phyloP scores from a whole-genome alignment of 257 asterid genomes.

The Nicotiana undulata region DNA sequence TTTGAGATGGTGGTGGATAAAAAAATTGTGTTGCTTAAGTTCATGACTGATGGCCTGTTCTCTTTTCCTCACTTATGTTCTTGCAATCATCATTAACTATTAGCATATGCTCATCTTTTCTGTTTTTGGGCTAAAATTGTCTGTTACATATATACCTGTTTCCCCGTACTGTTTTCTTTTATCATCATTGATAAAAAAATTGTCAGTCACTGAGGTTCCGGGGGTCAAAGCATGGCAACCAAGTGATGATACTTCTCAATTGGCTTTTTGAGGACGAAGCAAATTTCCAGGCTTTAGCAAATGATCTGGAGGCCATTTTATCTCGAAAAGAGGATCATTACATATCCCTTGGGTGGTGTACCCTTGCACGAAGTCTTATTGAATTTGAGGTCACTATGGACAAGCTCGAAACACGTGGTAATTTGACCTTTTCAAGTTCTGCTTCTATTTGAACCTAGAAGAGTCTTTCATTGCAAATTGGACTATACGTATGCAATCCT shows the following conservation, averaged over 20 bases:
- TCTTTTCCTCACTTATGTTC: not conserved
- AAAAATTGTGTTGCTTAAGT: not conserved
- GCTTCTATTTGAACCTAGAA: not conserved
- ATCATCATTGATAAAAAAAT: constrained; percentile 2
- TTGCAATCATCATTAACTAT: not conserved
- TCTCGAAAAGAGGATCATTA: constrained; percentile 60
- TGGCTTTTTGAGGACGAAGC: constrained; percentile 79
- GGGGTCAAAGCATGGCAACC: constrained; percentile 45
- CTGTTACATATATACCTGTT: not conserved
- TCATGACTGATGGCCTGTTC: not conserved
- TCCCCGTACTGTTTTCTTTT: not conserved
- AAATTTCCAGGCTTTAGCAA: constrained; percentile 41
- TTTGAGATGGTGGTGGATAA: not conserved
- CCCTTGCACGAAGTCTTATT: constrained; percentile 58
- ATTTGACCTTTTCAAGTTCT: not conserved
- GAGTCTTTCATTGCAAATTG: not conserved
- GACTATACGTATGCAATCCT: not conserved
- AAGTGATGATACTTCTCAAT: constrained; percentile 59
- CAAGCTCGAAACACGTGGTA: constrained; percentile 51
- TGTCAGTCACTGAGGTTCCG: constrained; percentile 43
- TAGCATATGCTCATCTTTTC: not conserved
- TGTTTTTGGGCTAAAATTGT: constrained; percentile 1
- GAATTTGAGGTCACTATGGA: constrained; percentile 39
- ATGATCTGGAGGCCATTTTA: constrained; percentile 39
- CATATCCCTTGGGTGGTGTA: constrained; percentile 85